Percentiles rank a stretch among this genome's conserved stretches.
Conservation (phyloP, 176 grass and related monocot genomes). For the bread wheat (Triticum aestivum) region DNA sequence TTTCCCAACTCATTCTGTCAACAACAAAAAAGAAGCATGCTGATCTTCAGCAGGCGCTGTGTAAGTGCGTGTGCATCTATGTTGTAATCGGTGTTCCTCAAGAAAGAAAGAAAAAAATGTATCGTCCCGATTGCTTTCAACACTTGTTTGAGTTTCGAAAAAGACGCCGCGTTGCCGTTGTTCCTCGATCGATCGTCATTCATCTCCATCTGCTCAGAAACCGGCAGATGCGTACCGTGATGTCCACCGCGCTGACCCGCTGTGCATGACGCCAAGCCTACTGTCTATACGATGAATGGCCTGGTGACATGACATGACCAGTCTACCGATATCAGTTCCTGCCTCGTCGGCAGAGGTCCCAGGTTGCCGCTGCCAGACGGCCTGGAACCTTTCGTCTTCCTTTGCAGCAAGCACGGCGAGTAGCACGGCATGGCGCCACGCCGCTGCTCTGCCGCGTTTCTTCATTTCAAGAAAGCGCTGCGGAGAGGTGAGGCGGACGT, state of each 20-base stretch:
- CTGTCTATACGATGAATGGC: neutral
- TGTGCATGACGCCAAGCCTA: neutral
- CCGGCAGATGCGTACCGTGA: neutral
- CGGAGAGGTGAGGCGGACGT: slow-evolving; percentile 25
- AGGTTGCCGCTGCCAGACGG: neutral
- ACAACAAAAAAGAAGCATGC: too few species aligned
- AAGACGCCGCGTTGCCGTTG: neutral
- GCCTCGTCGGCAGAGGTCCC: neutral
- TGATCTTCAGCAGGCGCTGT: too few species aligned
- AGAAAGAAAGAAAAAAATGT: too few species aligned
- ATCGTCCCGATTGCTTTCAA: too few species aligned
- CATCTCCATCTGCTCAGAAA: neutral
- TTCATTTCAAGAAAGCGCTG: slow-evolving; percentile 55
- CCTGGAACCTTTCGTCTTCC: too few species aligned
- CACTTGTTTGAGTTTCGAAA: too few species aligned
- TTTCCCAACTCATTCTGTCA: neutral
- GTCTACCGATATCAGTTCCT: neutral
- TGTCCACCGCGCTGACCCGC: neutral
- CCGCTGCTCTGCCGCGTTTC: slow-evolving; percentile 12
- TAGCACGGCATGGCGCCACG: slow-evolving; percentile 28
- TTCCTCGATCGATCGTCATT: neutral
- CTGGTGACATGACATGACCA: neutral
- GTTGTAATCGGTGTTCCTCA: too few species aligned
- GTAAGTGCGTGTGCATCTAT: too few species aligned
- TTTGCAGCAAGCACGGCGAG: slow-evolving; percentile 21